These are phyloP conservation scores for Agrocybe chaxingu DNA, from an alignment of 768 basidiomycete genomes.

Conservation along the genomic window DNA sequence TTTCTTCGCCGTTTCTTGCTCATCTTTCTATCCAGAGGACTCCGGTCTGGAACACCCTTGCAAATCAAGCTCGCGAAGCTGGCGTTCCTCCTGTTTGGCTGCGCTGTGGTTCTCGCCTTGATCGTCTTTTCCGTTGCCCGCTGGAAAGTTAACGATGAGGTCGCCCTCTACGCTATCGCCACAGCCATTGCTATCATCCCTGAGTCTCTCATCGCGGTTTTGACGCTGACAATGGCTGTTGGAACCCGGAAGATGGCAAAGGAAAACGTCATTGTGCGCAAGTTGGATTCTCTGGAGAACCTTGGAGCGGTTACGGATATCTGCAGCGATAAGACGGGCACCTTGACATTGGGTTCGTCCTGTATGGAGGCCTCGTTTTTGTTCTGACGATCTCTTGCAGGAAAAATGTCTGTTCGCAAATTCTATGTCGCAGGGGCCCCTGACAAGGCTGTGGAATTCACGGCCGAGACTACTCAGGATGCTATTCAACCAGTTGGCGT, in stretches of 20 bases:
- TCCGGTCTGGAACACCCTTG: slow-evolving; percentile 32
- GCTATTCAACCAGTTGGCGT: slow-evolving; percentile 29
- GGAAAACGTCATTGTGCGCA: slow-evolving; percentile 59
- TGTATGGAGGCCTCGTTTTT: neutral
- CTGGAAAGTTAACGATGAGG: slow-evolving; percentile 29
- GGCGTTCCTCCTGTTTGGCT: slow-evolving; percentile 32
- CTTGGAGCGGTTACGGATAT: slow-evolving; percentile 52
- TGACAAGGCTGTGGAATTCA: slow-evolving; percentile 22
- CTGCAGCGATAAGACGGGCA: slow-evolving; percentile 70
- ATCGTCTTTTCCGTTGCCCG: slow-evolving; percentile 33
- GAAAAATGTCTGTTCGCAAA: slow-evolving; percentile 39
- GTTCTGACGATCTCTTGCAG: slow-evolving; percentile 14
- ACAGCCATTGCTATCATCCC: slow-evolving; percentile 37
- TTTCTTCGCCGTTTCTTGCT: neutral
- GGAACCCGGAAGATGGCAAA: slow-evolving; percentile 53
- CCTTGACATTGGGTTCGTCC: slow-evolving; percentile 38
- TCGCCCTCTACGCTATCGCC: slow-evolving; percentile 35
- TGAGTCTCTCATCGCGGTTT: slow-evolving; percentile 41
- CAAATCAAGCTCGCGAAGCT: slow-evolving; percentile 35
- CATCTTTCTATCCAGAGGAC: slow-evolving; percentile 20
- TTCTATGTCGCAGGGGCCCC: slow-evolving; percentile 32
- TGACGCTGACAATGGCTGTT: slow-evolving; percentile 58
- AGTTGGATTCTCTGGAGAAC: slow-evolving; percentile 62
- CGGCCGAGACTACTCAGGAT: slow-evolving; percentile 28
- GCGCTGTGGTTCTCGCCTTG: slow-evolving; percentile 32